Evolutionary conservation across 2,329 filamentous ascomycete species (phyloP), one percentile per base, ranked within the genome.

Genomic region (Mariannaea elegans): DNA sequence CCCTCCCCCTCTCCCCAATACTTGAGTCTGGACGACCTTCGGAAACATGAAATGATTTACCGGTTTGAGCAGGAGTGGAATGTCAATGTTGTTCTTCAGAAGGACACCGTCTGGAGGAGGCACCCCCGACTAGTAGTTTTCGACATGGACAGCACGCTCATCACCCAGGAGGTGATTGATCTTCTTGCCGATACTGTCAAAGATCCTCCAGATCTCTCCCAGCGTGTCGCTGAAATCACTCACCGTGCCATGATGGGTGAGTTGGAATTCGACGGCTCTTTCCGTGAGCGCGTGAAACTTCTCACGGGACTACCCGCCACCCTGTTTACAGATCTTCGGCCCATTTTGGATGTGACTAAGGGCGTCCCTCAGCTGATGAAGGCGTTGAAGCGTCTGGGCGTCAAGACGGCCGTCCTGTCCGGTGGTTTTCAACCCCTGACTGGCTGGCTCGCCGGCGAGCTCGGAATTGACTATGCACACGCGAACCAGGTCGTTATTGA

Each of bases 111-210:
- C 29, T 93, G 90, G 81, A 84, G 93, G 59, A 85, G 90, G 24
- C 87, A 96, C 76, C 94, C 94, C 66, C 87, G 94, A 8, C 82
- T 98, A 10, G 93, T 94, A 3, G 92, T 97, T 29, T 99, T 99
- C 72, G 95, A 99, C 76, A 99, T 99, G 95, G 95, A 99, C 80
- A 95, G 91, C 76, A 99, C 95, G 0, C 85, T 99, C 61, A 98
- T 99, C 74, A 91, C 94, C 53, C 94, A 99, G 76, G 95, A 99
- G 80, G 94, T 97, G 61, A 98, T 99, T 73, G 95, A 99, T 76
- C 89, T 98, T 71, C 89, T 99, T 56, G 95, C 95, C 4, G 88
- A 90, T 53, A 90, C 90, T 34, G 87, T 97, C 70, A 82, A 78
- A 46, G 80, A 91, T 77, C 80, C 84, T 72, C 78, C 85, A 2